Conservation (phyloP, 345 rosid genomes). For the Linum lewisii region DNA sequence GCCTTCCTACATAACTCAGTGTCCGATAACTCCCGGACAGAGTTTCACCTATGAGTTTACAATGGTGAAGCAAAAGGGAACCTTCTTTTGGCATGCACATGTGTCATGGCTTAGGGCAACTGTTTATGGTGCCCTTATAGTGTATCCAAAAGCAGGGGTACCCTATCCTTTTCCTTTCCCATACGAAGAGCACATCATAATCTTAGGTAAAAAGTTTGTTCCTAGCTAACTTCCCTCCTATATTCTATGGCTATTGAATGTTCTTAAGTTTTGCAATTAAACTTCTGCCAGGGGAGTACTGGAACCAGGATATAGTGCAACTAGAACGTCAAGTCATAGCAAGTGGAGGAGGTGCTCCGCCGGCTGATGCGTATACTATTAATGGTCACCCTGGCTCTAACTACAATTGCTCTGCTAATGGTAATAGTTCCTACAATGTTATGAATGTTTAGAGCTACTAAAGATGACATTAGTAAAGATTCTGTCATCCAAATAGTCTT, state of each 20-base stretch:
- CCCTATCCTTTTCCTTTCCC: slow-evolving; percentile 68
- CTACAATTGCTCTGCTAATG: slow-evolving; percentile 62
- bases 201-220: slow-evolving; percentile 34
- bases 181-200: slow-evolving; percentile 47
- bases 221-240: not conserved
- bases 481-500: too few species aligned
- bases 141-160: slow-evolving; percentile 54
- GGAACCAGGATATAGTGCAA: slow-evolving; percentile 56
- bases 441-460: not conserved
- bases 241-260: not conserved
- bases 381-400: slow-evolving; percentile 90
- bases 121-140: slow-evolving; percentile 60
- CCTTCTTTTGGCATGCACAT: slow-evolving; percentile 82
- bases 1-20: slow-evolving; percentile 82
- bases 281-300: slow-evolving; percentile 53
- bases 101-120: slow-evolving; percentile 84
- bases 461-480: not conserved
- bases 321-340: slow-evolving; percentile 48
- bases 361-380: slow-evolving; percentile 66
- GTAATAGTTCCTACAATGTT: slow-evolving; percentile 20
- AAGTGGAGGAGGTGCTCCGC: slow-evolving; percentile 63
- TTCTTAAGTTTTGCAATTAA: not conserved
- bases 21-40: slow-evolving; percentile 71
- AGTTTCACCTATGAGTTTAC: slow-evolving; percentile 67
- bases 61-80: slow-evolving; percentile 61